phyloP scores from a whole-genome alignment of 805 yeast genomes.

The Nakazawaea ernobii region DNA sequence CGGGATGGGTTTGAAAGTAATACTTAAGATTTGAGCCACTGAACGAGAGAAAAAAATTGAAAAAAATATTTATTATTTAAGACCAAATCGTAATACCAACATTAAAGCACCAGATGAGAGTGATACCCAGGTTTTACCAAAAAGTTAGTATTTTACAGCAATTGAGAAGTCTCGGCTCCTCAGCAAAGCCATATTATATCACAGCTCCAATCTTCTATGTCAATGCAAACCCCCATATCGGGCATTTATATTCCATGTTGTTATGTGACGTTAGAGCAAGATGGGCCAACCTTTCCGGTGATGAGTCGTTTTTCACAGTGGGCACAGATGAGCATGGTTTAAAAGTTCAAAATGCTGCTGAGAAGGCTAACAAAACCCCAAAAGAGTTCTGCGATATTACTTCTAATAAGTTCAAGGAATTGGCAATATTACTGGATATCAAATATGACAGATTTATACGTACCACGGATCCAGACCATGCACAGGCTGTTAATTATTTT shows the following conservation, averaged over 20 bases:
- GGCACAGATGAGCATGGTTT: conserved; percentile 98
- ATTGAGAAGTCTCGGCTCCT: conserved; percentile 10
- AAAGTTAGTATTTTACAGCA: neutral
- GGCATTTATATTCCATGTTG: conserved; percentile 86
- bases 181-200: conserved; percentile 31
- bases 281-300: conserved; percentile 52
- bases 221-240: conserved; percentile 92
- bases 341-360: conserved; percentile 86
- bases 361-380: conserved; percentile 43
- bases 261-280: conserved; percentile 73
- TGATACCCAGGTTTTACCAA: neutral
- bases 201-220: conserved; percentile 96
- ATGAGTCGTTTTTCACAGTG: conserved; percentile 57
- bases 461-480: conserved; percentile 84
- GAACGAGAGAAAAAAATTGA: neutral
- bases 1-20: neutral
- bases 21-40: conserved; percentile 23
- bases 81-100: neutral
- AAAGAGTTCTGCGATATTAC: conserved; percentile 68
- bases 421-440: conserved; percentile 57
- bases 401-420: conserved; percentile 52
- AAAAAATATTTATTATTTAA: neutral
- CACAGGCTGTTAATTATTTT: conserved; percentile 53
- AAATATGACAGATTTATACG: conserved; percentile 74
- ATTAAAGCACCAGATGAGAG: neutral